Percentiles rank a stretch among this genome's conserved stretches.
Conservation (phyloP, 768 basidiomycete genomes). For the Lentinus tigrinus region DNA sequence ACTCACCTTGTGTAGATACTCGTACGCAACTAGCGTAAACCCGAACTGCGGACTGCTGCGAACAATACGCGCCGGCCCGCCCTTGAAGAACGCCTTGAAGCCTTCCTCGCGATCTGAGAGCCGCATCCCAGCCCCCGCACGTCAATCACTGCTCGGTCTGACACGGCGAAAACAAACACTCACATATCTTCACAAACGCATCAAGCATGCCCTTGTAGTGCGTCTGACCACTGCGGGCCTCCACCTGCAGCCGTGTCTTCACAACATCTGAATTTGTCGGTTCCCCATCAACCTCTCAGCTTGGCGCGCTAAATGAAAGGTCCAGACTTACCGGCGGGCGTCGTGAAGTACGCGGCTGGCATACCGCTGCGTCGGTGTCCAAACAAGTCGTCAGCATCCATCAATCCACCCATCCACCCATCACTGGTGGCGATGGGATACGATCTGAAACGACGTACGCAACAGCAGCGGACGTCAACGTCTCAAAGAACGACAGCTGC, state of each 20-base stretch:
- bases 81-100: constrained; percentile 87
- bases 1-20: constrained; percentile 64
- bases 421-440: constrained; percentile 5
- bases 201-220: constrained; percentile 88
- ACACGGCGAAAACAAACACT: constrained; percentile 29
- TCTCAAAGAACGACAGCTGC: constrained; percentile 86
- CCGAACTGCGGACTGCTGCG: constrained; percentile 94
- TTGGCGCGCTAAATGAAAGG: constrained; percentile 19
- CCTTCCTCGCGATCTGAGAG: constrained; percentile 81
- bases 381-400: constrained; percentile 13
- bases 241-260: constrained; percentile 94
- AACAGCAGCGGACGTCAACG: constrained; percentile 76
- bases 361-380: constrained; percentile 68
- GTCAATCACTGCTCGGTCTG: constrained; percentile 7
- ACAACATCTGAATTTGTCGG: constrained; percentile 71
- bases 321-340: constrained; percentile 69
- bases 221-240: constrained; percentile 88
- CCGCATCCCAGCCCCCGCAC: background rate
- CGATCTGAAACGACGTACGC: constrained; percentile 54
- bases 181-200: constrained; percentile 88
- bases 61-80: constrained; percentile 83
- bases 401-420: constrained; percentile 10
- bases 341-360: constrained; percentile 94
- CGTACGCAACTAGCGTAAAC: constrained; percentile 84
- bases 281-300: constrained; percentile 16